Percentiles rank a stretch among this genome's conserved stretches.
Evolutionary conservation across 352 stramenopile species (phyloP).

Genomic region (Phytophthora pistaciae): DNA sequence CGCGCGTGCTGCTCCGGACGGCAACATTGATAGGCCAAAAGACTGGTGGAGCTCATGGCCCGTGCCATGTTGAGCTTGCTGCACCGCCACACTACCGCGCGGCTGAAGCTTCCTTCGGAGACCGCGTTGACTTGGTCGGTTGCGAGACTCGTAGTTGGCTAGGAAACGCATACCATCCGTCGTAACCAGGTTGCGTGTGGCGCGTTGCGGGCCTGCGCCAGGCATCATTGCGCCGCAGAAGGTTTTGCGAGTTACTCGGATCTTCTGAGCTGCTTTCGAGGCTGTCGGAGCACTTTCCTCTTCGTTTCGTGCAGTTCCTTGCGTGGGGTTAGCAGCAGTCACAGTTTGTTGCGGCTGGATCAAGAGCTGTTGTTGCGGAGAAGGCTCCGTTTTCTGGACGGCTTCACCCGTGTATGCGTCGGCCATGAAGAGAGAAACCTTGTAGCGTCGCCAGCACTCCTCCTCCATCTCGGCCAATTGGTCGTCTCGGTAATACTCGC

Average conservation of each 20-base stretch:
- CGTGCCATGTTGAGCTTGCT: background rate
- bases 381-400: background rate
- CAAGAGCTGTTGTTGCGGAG: background rate
- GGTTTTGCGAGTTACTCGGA: conserved; percentile 46
- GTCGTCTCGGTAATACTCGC: conserved; percentile 54
- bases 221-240: conserved; percentile 49
- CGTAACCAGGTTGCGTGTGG: conserved; percentile 46
- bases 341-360: background rate
- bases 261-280: conserved; percentile 26
- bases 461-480: conserved; percentile 72
- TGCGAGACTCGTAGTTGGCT: conserved; percentile 60
- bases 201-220: conserved; percentile 21
- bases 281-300: conserved; percentile 24
- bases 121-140: conserved; percentile 19
- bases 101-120: conserved; percentile 4
- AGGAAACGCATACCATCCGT: conserved; percentile 71
- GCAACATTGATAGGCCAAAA: conserved; percentile 4
- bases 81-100: conserved; percentile 11
- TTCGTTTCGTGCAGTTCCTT: conserved; percentile 14
- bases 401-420: conserved; percentile 37
- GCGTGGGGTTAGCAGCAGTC: background rate
- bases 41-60: conserved; percentile 29
- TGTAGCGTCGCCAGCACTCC: conserved; percentile 79
- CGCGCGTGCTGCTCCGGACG: conserved; percentile 19
- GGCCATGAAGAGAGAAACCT: conserved; percentile 69